Evolutionary conservation across 2,329 filamentous ascomycete genomes (phyloP).

Genomic region (Helicocarpus griseus): DNA sequence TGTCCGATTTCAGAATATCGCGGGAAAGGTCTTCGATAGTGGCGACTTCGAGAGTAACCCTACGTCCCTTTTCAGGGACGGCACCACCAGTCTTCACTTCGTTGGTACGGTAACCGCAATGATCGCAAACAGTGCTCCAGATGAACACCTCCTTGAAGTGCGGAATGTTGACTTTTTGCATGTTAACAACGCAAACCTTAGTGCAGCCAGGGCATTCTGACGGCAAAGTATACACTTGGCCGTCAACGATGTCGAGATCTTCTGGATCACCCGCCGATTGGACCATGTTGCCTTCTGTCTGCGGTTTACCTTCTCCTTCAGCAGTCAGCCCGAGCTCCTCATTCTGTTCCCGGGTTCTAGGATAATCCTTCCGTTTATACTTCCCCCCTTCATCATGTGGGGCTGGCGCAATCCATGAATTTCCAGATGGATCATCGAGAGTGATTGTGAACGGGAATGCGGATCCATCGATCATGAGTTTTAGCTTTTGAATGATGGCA

Average conservation of each 20-base stretch:
- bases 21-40: constrained; percentile 65
- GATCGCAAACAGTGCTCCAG: constrained; percentile 86
- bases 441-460: constrained; percentile 80
- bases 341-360: constrained; percentile 77
- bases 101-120: constrained; percentile 89
- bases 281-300: constrained; percentile 17
- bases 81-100: constrained; percentile 96
- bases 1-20: constrained; percentile 95
- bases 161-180: constrained; percentile 98
- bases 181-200: constrained; percentile 78
- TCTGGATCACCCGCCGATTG: constrained; percentile 46
- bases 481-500: constrained; percentile 62
- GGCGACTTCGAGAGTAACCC: constrained; percentile 67
- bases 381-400: constrained; percentile 68
- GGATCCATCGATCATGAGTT: constrained; percentile 66
- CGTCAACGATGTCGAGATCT: constrained; percentile 76
- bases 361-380: constrained; percentile 77
- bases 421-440: constrained; percentile 85
- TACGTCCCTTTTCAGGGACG: constrained; percentile 75
- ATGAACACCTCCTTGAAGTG: constrained; percentile 96
- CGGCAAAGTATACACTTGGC: constrained; percentile 88
- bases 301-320: constrained; percentile 25
- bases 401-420: constrained; percentile 91
- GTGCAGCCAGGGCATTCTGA: constrained; percentile 86
- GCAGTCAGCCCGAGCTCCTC: constrained; percentile 65